phyloP scores from a whole-genome alignment of 225 moss, liverwort and hornwort species.

The Rhytidiadelphus loreus region DNA sequence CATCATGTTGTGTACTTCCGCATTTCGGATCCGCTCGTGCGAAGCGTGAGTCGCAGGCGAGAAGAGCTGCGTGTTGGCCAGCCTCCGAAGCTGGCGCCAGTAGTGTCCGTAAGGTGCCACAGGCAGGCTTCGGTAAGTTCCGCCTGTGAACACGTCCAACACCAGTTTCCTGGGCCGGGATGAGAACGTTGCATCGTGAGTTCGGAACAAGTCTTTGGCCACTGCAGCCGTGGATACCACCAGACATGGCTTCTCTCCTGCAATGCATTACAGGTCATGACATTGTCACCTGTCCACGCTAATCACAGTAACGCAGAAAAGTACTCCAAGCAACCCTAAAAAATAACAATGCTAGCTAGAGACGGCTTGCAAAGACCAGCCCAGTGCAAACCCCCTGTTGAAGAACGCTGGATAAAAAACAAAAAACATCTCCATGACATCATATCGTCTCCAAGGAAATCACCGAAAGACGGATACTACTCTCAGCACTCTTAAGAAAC shows the following conservation, averaged over 20 bases:
- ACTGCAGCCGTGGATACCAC: constrained; percentile 19
- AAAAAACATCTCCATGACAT: neutral
- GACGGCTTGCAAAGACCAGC: neutral
- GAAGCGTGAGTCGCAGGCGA: constrained; percentile 8
- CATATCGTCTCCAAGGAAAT: neutral
- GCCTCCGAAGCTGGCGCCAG: constrained; percentile 16
- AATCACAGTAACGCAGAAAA: neutral
- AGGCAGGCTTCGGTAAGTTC: neutral
- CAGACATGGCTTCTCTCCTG: constrained; percentile 14
- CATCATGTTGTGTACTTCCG: constrained; percentile 8
- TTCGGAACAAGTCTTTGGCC: constrained; percentile 10
- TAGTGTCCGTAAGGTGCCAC: constrained; percentile 11
- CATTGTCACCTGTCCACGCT: neutral
- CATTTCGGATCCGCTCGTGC: neutral
- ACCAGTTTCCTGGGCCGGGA: constrained; percentile 6
- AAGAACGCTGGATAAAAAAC: neutral
- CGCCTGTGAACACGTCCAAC: neutral
- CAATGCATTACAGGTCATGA: neutral
- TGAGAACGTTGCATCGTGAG: constrained; percentile 12
- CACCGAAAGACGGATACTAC: neutral
- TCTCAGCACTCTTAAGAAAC: too few species aligned
- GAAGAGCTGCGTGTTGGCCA: constrained; percentile 6
- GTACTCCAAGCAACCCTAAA: neutral
- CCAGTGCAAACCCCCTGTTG: too few species aligned
- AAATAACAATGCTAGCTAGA: neutral